Evolutionary conservation across 1,284 basidiomycete genomes (phyloP), one percentile per base, ranked within the genome.

Genomic region (Pseudozyma pruni): DNA sequence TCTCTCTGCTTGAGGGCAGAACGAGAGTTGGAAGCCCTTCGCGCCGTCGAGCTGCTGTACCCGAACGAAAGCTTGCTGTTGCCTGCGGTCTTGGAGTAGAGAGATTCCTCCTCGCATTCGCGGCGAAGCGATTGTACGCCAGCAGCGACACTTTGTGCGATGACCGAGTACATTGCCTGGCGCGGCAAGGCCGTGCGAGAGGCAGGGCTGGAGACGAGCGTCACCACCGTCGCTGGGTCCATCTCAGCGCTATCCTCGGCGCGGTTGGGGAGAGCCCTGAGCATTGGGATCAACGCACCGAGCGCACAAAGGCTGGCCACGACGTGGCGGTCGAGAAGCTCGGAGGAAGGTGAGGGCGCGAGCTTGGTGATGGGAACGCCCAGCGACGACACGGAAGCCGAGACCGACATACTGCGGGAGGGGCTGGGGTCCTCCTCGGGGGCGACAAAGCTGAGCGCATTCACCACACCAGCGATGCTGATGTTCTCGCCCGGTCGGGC

Each of bases 401-500:
- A 66, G 16, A 48, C 48, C 4, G 72, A 61, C 42, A 67, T 46
- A 32, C 45, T 51, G 19, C 58, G 56, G 29, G 60, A 62, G 8
- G 55, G 33, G 40, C 44, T 41, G 10, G 45, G 20, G 11, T 60
- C 67, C 16, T 71, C 66, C 27, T 60, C 54, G n/a, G 67, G 62
- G 6, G 71, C 54, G 17, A 69, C 54, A 31, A 64, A 81, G 61
- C 72, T 75, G 34, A 75, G 70, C 16, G 75, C 72, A 29, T 81
- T 81, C 37, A 82, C 56, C 4, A 80, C 53, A 32, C 76, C 80
- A 8, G 75, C 42, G 40, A 81, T 59, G 29, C 55, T 68, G 44
- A 79, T 61, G 33, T 73, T 69, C 25, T 76, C 72, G 25, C 79
- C 80, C 2, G 79, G 75, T 14, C 69, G 57, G 1, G 79, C 74